Evolutionary conservation across 2,329 filamentous ascomycete species (phyloP).

Genomic region (Ascochyta viciae-villosae): DNA sequence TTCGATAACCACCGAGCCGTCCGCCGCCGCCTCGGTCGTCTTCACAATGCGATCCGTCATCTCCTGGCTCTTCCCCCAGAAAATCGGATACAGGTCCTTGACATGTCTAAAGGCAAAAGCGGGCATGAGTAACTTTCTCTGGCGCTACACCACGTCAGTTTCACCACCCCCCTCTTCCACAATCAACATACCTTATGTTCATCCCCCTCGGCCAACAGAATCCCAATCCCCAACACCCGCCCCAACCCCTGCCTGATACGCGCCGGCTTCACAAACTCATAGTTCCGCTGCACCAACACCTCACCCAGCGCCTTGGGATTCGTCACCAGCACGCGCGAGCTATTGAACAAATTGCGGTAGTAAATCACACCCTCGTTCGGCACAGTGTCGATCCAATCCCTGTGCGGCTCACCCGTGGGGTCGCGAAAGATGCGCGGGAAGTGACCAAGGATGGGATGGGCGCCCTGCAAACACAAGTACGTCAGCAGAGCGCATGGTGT

Average conservation of each 20-base stretch:
- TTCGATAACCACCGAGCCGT: slow-evolving; percentile 49
- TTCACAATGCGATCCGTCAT: slow-evolving; percentile 47
- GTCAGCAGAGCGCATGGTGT: neutral
- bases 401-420: slow-evolving; percentile 53
- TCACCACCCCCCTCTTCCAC: neutral
- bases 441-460: slow-evolving; percentile 51
- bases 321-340: slow-evolving; percentile 55
- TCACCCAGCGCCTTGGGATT: slow-evolving; percentile 57
- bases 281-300: slow-evolving; percentile 58
- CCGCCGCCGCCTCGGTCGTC: slow-evolving; percentile 31
- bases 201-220: slow-evolving; percentile 86
- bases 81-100: slow-evolving; percentile 58
- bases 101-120: slow-evolving; percentile 60
- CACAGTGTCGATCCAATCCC: slow-evolving; percentile 60
- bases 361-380: slow-evolving; percentile 64
- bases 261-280: slow-evolving; percentile 59
- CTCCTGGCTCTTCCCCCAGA: slow-evolving; percentile 58
- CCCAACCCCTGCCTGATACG: slow-evolving; percentile 62
- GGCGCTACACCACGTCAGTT: slow-evolving; percentile 40
- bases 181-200: slow-evolving; percentile 71
- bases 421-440: slow-evolving; percentile 52
- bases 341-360: slow-evolving; percentile 58
- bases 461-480: neutral
- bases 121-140: slow-evolving; percentile 57
- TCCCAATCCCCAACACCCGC: slow-evolving; percentile 71